Conservation (phyloP, 2,329 filamentous ascomycete genomes). For the Colletotrichum navitas region DNA sequence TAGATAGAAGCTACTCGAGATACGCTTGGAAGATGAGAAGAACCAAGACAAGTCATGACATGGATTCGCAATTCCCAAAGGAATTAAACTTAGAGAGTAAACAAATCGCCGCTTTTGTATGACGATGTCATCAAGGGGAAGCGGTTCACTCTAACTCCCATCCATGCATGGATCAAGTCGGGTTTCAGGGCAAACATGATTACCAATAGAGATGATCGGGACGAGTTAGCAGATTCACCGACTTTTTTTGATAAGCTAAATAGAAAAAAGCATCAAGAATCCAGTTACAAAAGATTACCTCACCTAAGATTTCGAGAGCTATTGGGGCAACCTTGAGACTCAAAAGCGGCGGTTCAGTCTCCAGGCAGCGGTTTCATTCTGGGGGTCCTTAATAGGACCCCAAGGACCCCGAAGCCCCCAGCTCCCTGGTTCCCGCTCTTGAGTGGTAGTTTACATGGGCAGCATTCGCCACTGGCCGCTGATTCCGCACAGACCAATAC, state of each 20-base stretch:
- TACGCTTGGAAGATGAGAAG: constrained; percentile 18
- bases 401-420: constrained; percentile 5
- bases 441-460: background rate
- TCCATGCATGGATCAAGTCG: background rate
- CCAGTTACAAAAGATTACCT: background rate
- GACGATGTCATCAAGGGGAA: background rate
- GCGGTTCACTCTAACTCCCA: background rate
- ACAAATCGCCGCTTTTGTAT: constrained; percentile 36
- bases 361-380: constrained; percentile 26
- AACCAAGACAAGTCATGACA: constrained; percentile 27
- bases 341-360: constrained; percentile 31
- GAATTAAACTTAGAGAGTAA: constrained; percentile 39
- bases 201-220: too few relatives aligned
- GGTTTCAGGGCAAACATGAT: background rate
- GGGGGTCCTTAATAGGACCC: constrained; percentile 8
- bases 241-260: background rate
- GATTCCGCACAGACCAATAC: constrained; percentile 14
- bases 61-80: constrained; percentile 32
- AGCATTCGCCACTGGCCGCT: constrained; percentile 15
- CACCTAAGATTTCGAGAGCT: background rate
- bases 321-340: background rate
- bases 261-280: background rate
- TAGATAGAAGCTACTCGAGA: background rate
- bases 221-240: background rate
- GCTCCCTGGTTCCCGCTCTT: constrained; percentile 23